phyloP scores from a whole-genome alignment of 306 rosid genomes.

The Abrus precatorius region DNA sequence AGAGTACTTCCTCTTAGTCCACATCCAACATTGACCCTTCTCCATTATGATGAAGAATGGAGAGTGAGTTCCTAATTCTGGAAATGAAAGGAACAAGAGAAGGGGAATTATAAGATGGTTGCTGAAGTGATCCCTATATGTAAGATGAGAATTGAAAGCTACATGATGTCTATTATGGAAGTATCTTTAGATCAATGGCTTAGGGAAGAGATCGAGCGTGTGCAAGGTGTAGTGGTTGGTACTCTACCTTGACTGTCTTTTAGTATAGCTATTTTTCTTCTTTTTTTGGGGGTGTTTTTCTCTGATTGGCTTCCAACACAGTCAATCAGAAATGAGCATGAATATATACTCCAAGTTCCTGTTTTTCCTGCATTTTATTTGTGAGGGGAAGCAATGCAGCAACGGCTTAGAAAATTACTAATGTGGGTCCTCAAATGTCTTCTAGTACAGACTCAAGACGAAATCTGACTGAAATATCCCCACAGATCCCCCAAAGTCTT shows the following conservation, averaged over 20 bases:
- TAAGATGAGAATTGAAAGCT: slow-evolving; percentile 35
- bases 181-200: slow-evolving; percentile 39
- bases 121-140: slow-evolving; percentile 11
- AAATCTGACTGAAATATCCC: slow-evolving; percentile 59
- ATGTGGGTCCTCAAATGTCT: slow-evolving; percentile 55
- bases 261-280: slow-evolving; percentile 33
- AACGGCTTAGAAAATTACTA: slow-evolving; percentile 37
- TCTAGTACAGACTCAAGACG: slow-evolving; percentile 46
- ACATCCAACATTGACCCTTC: slow-evolving; percentile 59
- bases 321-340: slow-evolving; percentile 50
- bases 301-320: slow-evolving; percentile 52
- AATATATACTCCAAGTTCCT: slow-evolving; percentile 23
- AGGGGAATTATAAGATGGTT: background rate
- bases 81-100: background rate
- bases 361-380: slow-evolving; percentile 40
- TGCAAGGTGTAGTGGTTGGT: slow-evolving; percentile 66
- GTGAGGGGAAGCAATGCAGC: slow-evolving; percentile 29
- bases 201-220: slow-evolving; percentile 27
- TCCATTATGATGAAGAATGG: slow-evolving; percentile 52
- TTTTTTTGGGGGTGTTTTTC: slow-evolving; percentile 24
- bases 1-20: slow-evolving; percentile 66
- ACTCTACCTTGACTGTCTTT: slow-evolving; percentile 55
- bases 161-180: slow-evolving; percentile 39
- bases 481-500: slow-evolving; percentile 29
- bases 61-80: background rate